Base-by-base conservation (phyloP, 495 filamentous ascomycete genomes). In the Apiosordaria backusii region DNA sequence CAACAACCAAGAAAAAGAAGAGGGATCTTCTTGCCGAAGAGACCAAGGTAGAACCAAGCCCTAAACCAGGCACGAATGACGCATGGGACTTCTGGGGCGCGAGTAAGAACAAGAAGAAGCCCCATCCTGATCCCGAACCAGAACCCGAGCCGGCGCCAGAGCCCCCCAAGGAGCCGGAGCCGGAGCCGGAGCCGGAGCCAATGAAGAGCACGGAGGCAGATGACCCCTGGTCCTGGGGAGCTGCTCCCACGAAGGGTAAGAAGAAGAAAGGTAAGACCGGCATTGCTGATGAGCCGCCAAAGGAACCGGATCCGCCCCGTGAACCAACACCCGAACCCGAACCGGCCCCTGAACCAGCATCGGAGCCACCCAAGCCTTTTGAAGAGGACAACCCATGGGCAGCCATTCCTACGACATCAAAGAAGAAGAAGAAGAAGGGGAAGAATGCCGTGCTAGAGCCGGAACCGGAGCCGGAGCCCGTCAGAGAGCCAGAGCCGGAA, bases 401-500 rank as follows among this genome's bases (percentile, higher is more conserved):
- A 23, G 22, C n/a, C 13, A 52, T 68, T 4, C 65, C 63, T 2
- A 75, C 73, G 27, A 78, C 76, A 40, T 64, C 71, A 21, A 77
- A 74, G 64, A 79, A 72, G 60, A 76, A 79, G 63, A 79, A 77
- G 70, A 62, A 53, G 19, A 71, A 74, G 59, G 57, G 21, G 23
- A 67, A 65, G 15, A 35, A 67, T 16, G 24, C 35, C 60, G 7
- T n/a, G 29, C 26, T 27, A 2, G 69, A 70, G 2, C 50, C 61
- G 9, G 65, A 67, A 25, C 65, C 68, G 0, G 64, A 70, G 6
- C 53, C 60, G 13, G 64, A 66, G 52, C 68, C 72, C 3, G 52
- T 35, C n/a, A 64, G 64, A 25, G 66, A 68, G 24, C 68, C 60
- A 9, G 65, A 70, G 3, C 50, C 61, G 7, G 63, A 67, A 24